Conservation (phyloP, 75 land plant species). For the Pinus taeda region DNA sequence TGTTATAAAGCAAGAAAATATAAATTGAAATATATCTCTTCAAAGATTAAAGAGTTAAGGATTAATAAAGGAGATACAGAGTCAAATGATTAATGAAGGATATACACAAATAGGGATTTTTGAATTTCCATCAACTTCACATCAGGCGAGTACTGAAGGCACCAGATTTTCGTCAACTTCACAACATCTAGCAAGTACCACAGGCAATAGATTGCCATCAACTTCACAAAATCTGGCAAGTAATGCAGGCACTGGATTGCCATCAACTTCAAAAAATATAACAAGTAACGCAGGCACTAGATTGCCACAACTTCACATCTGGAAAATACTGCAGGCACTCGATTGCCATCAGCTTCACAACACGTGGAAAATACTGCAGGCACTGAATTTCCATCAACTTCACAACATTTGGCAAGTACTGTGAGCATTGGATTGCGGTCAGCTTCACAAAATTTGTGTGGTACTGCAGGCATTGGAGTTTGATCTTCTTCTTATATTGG, state of each 20-base stretch:
- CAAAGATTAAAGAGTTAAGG: no score
- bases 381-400: not conserved
- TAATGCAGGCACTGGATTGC: not conserved
- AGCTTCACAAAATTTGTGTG: not conserved
- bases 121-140: slow-evolving; percentile 1
- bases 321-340: not conserved
- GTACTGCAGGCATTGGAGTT: not conserved
- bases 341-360: not conserved
- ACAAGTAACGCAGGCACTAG: not conserved
- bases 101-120: not conserved
- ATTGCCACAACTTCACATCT: slow-evolving; percentile 2
- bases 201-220: not conserved
- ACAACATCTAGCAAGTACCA: not conserved
- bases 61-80: not conserved
- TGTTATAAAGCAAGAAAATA: no score
- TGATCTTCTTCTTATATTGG: not conserved
- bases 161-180: not conserved
- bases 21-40: no score
- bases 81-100: not conserved
- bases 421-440: not conserved
- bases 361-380: not conserved
- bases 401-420: not conserved
- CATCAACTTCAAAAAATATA: not conserved
- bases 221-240: not conserved
- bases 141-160: not conserved